Base-by-base conservation (phyloP, 2,329 filamentous ascomycete genomes). In the Parafenestella ontariensis region DNA sequence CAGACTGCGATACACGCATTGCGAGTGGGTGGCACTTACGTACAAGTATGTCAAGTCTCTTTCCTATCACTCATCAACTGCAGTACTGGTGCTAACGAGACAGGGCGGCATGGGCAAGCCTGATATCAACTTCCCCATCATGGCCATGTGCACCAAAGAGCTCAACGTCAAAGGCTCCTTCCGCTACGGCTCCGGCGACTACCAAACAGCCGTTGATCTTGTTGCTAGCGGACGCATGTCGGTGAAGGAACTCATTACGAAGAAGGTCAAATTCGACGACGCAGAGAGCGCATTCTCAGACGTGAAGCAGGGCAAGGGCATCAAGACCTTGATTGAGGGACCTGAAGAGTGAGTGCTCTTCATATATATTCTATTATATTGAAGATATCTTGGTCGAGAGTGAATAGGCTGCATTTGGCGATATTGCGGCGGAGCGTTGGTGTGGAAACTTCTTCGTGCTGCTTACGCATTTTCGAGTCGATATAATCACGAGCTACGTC, bases 41-140 rank as follows among this genome's bases (percentile, higher is more conserved):
- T 76, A 3, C 76, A 77, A 70, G 74, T 75, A 57, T 6, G 66
- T 64, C 23, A 1, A 39, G 33, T 20, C 11, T 21, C 10, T 23
- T 29, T 33, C 17, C 26, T 29, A 18, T 48, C 9, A 17, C 29
- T 24, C 28, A 29, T n/a, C 21, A 34, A 17, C n/a, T 33, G 34
- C 11, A 5, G 13, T 18, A 37, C 23, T 24, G 23, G 10, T 5
- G 28, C 26, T 11, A 36, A 33, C 51, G 13, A 50, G 3, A 23
- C 33, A 76, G 74, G 74, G 72, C 49, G 93, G 93, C 50, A 96
- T 97, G 92, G 94, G 94, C 70, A 90, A 89, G 73, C 77, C 87
- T 34, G 91, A 96, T 70, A 93, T 97, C 75, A 90, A 78, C 8
- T 96, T 97, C 81, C 94, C 94, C 46, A 96, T 98, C 74, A 90